Evolutionary conservation across 2,329 filamentous ascomycete species (phyloP).

Genomic region (Fusarium virguliforme): DNA sequence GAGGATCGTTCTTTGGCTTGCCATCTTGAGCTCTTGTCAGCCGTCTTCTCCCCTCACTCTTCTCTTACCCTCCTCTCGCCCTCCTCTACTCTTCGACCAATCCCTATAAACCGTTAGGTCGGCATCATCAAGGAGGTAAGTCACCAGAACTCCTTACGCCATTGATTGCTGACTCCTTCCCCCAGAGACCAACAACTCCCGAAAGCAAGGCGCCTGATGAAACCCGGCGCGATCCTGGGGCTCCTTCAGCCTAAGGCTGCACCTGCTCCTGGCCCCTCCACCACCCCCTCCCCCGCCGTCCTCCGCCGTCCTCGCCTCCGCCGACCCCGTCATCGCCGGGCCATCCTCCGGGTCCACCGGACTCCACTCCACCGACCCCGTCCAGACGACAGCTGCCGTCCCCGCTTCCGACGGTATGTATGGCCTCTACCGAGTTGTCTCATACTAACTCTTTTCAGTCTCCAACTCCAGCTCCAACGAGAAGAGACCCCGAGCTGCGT

Average conservation of each 20-base stretch:
- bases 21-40: too few species aligned
- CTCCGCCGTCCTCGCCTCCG: too few species aligned
- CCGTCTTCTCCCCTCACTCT: too few species aligned
- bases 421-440: neutral
- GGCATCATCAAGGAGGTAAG: too few species aligned
- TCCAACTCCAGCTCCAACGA: neutral
- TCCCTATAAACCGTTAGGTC: too few species aligned
- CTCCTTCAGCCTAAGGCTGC: neutral
- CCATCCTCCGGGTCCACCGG: neutral
- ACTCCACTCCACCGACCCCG: neutral
- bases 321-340: neutral
- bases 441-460: neutral
- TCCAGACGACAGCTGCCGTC: neutral
- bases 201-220: neutral
- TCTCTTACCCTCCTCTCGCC: too few species aligned
- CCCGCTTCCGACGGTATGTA: neutral
- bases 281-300: too few species aligned
- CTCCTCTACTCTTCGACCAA: too few species aligned
- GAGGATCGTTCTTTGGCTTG: too few species aligned
- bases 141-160: too few species aligned
- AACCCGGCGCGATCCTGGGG: neutral
- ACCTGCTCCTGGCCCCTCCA: neutral
- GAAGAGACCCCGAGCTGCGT: neutral
- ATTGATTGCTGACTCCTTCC: too few species aligned
- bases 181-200: neutral